Percentiles rank a stretch among this genome's conserved stretches.
Evolutionary conservation across 306 rosid genomes (phyloP).

Genomic region (Potentilla sterilis): DNA sequence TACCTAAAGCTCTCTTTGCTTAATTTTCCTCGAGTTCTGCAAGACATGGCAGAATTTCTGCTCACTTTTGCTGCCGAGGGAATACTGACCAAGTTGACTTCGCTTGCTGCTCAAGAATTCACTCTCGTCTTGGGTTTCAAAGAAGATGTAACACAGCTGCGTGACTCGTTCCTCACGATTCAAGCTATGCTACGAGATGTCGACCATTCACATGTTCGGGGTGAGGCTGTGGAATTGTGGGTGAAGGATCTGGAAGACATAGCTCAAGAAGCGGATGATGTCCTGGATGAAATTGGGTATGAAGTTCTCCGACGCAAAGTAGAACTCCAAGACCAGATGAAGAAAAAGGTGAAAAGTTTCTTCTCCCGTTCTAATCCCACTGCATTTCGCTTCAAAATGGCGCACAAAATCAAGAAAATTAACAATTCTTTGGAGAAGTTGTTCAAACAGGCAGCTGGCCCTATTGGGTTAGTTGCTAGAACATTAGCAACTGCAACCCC

Average conservation of each 20-base stretch:
- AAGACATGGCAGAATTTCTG: not conserved
- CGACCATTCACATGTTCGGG: not conserved
- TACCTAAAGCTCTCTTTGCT: no score
- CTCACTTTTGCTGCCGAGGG: not conserved
- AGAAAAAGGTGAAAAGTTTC: slow-evolving; percentile 3
- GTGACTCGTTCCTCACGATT: not conserved
- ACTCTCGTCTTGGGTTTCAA: slow-evolving; percentile 11
- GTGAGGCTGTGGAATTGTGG: not conserved
- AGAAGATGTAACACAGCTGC: slow-evolving; percentile 6
- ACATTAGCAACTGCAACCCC: not conserved
- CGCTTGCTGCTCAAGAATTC: slow-evolving; percentile 8
- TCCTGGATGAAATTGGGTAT: slow-evolving; percentile 16
- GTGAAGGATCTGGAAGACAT: slow-evolving; percentile 5
- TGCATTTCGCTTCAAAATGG: slow-evolving; percentile 7
- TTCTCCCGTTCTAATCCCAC: not conserved
- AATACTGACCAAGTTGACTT: not conserved
- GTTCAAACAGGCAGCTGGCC: not conserved
- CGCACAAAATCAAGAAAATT: not conserved
- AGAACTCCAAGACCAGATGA: not conserved
- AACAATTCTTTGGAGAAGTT: not conserved
- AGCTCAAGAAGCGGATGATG: not conserved
- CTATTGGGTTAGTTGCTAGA: slow-evolving; percentile 18
- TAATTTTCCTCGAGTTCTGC: not conserved
- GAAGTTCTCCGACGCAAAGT: slow-evolving; percentile 19
- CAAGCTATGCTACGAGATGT: slow-evolving; percentile 14